These are phyloP conservation scores for Leucosporidium scottii DNA, from an alignment of 768 basidiomycete species.

Conservation along the genomic window DNA sequence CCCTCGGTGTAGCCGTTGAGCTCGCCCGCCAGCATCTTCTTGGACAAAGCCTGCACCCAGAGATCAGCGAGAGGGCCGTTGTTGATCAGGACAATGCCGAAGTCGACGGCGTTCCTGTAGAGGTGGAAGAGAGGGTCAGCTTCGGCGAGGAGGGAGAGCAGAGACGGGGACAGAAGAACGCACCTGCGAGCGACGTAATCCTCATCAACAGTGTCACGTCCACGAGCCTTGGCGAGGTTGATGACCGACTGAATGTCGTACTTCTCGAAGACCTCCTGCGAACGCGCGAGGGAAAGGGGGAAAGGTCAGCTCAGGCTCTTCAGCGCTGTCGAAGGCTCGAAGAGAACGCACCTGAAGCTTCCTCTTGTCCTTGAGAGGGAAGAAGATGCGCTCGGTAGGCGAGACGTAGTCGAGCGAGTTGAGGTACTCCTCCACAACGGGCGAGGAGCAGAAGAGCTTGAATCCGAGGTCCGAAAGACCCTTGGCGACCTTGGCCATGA, in stretches of 20 bases:
- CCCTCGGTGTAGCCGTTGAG: constrained; percentile 76
- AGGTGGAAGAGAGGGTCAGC: constrained; percentile 8
- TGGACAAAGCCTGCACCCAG: constrained; percentile 68
- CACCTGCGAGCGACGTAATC: constrained; percentile 86
- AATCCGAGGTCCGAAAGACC: constrained; percentile 78
- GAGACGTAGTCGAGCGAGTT: constrained; percentile 67
- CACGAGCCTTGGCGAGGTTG: constrained; percentile 78
- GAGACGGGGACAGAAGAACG: constrained; percentile 4
- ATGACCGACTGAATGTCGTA: constrained; percentile 91
- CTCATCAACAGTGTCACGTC: constrained; percentile 69
- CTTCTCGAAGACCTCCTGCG: constrained; percentile 53
- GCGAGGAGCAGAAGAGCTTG: constrained; percentile 85
- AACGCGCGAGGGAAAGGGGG: neutral
- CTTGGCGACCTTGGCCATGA: constrained; percentile 76
- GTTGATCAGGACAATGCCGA: constrained; percentile 84
- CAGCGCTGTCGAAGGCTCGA: no score
- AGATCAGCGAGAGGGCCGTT: constrained; percentile 80
- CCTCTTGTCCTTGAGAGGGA: constrained; percentile 94
- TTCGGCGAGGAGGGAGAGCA: neutral
- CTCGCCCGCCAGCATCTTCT: constrained; percentile 73
- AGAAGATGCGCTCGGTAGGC: constrained; percentile 70
- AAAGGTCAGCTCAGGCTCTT: no score
- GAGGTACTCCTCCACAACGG: constrained; percentile 69
- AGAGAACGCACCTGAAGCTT: constrained; percentile 55
- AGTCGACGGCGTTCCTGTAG: constrained; percentile 83